Base-by-base conservation (phyloP, 306 rosid genomes). In the Lathyrus oleraceus region DNA sequence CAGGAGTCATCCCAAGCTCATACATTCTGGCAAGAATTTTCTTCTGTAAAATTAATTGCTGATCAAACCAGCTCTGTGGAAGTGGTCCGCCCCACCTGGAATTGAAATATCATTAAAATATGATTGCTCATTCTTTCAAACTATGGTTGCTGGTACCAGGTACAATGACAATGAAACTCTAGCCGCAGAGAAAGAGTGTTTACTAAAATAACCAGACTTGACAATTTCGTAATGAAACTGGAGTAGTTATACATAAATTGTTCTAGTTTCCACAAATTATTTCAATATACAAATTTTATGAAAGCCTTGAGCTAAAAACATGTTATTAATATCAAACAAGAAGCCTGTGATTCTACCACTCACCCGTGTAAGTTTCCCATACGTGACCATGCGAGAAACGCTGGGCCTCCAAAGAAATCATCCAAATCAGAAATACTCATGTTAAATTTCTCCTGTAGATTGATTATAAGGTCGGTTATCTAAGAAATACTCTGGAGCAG, bases 1-100 rank as follows among this genome's bases (percentile, higher is more conserved):
- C 97, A 79, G 96, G 97, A 60, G 90, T 87, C 97, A 92, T 92
- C 81, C 97, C 97, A 58, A 92, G 95, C 72, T 89, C 89, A 80
- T 82, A 83, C 94, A 89, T 89, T 84, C 95, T 81, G 69, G 20
- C 69, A 45, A 87, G 85, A 79, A 92, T 86, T 71, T 86, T 89
- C 81, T 89, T 89, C 87, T 92, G 96, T 76, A 92, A 78, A 73
- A 71, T 68, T 61, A 87, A 86, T 72, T 87, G 96, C 75, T 89
- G 90, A 79, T 89, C 94, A 16, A 89, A 81, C 97, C 97, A 92
- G 73, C 91, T 89, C 61, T 86, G 94, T 47, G 96, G 95, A 65
- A 92, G 82, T 47, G 97, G 96, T 69, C 96, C 97, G 52, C 96
- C 97, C 97, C 97, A 92, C 73, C 97, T 92, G 83, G 25, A 44